Evolutionary conservation across 2,329 filamentous ascomycete species (phyloP), one percentile per base, ranked within the genome.

Genomic region (Polytolypa hystricis): DNA sequence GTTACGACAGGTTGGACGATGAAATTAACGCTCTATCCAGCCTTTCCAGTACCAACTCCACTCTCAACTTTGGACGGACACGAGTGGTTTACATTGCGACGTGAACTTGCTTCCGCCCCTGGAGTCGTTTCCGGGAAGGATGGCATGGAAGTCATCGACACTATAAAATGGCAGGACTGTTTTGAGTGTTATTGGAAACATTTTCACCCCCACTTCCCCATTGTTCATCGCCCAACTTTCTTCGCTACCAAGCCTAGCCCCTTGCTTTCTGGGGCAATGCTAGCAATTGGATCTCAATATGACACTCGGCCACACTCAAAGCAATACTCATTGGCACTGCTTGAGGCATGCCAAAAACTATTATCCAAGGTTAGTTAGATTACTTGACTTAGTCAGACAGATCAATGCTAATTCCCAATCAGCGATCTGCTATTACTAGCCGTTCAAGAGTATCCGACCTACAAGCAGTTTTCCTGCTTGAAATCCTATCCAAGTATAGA

Each of bases 11-110:
- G n/a, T 25, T 7, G 21, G 7, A 7, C 7, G 7, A n/a, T 14
- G 27, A 6, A n/a, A 34, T 41, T 51, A 42, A 50, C 39, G 26
- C 11, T 4, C 39, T 37, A 9, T 9, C 33, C 42, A 61, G 57
- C 49, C 47, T 27, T 63, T 53, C 48, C 55, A 55, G 30, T 64
- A 53, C 48, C 56, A 56, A 41, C 59, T 60, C 46, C 56, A 52
- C 47, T 59, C 56, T 49, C 54, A 52, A 43, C 52, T 48, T 37
- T 65, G 61, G 62, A 52, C 54, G 46, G 54, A 53, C 39, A 49
- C 53, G 46, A 60, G 47, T 51, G 50, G 50, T 44, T 47, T 55
- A 40, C 51, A 49, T 42, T 64, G 57, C 51, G 57, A 58, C 42
- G 56, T 54, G 47, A 58, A 47, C 46, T 52, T 52, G 42, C 55